phyloP scores from a whole-genome alignment of 148 eudicot species.

The Cornus florida region DNA sequence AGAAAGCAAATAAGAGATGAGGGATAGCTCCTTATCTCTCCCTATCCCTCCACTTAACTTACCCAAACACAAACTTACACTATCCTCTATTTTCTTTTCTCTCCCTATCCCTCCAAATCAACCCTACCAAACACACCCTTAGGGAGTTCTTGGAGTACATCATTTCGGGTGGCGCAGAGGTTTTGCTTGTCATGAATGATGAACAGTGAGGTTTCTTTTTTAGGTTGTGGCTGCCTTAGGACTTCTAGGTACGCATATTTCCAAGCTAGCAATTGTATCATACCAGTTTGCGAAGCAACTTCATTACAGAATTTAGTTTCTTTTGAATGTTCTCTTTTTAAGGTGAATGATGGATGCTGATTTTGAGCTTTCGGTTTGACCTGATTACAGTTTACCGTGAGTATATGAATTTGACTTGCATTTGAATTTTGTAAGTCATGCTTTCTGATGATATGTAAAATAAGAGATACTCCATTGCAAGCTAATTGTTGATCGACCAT shows the following conservation, averaged over 20 bases:
- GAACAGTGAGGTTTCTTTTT: constrained; percentile 26
- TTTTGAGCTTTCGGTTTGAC: neutral
- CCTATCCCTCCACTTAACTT: too few species aligned
- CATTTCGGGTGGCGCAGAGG: constrained; percentile 56
- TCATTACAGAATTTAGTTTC: neutral
- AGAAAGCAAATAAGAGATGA: too few species aligned
- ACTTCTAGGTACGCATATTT: neutral
- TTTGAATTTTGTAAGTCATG: neutral
- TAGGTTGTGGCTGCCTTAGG: neutral
- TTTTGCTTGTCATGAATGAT: constrained; percentile 69
- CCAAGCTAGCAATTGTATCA: neutral
- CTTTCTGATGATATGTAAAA: neutral
- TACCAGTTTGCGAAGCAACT: neutral
- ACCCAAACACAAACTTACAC: too few species aligned
- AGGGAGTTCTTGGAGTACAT: constrained; percentile 64
- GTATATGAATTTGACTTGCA: neutral
- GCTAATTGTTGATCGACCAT: neutral
- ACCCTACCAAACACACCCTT: too few species aligned
- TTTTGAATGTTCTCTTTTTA: too few species aligned
- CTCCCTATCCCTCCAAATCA: too few species aligned
- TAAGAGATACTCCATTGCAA: neutral
- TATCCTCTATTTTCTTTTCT: too few species aligned
- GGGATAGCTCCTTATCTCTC: too few species aligned
- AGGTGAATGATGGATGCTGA: neutral
- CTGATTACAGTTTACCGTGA: neutral